Evolutionary conservation across 2,329 filamentous ascomycete genomes (phyloP), one percentile per base, ranked within the genome.

Genomic region (Xylaria digitata): DNA sequence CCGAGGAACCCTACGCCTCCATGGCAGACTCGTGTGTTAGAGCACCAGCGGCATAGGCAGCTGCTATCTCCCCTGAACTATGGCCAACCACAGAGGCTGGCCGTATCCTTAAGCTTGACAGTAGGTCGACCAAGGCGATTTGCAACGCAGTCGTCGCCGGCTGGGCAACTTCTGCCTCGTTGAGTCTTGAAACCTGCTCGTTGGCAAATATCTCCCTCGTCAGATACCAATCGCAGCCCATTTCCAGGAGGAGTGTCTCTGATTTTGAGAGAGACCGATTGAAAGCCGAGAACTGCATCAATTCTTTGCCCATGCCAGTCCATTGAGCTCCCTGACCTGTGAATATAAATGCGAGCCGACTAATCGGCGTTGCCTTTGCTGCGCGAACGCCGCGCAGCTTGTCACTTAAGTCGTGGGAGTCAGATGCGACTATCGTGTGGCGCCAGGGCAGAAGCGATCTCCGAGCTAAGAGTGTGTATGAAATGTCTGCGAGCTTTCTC

Each of bases 311-410:
- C 65, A 67, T 68, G 1, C 57, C 57, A 26, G 23, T 15, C 45
- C 54, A 68, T 42, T 68, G 66, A 5, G 62, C 61, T 32, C 66
- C 66, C 30, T 68, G 66, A 1, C 66, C 66, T 2, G 61, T 68
- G 34, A 68, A 68, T 4, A 68, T 50, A 23, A 68, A 68, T 13
- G 54, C 65, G 2, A 64, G 43, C 32, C 42, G 30, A 23, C 40
- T 42, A 52, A 11, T 34, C 57, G 43, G 42, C 46, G n/a, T 45
- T 15, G 63, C 43, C 30, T 15, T 46, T 30, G n/a, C 23, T 54
- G 59, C 50, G n/a, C 50, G 59, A 30, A 54, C n/a, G 48, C 26
- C 55, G 7, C 13, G 6, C 30, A 61, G 15, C 30, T 55, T 55
- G 1, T 55, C 59, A 46, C 40, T 19, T 15, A 61, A n/a, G n/a